Percentiles rank a stretch among this genome's conserved stretches.
These are phyloP conservation scores for Paramecium biaurelia DNA, from an alignment of 73 alveolate species.

Conservation along the genomic window DNA sequence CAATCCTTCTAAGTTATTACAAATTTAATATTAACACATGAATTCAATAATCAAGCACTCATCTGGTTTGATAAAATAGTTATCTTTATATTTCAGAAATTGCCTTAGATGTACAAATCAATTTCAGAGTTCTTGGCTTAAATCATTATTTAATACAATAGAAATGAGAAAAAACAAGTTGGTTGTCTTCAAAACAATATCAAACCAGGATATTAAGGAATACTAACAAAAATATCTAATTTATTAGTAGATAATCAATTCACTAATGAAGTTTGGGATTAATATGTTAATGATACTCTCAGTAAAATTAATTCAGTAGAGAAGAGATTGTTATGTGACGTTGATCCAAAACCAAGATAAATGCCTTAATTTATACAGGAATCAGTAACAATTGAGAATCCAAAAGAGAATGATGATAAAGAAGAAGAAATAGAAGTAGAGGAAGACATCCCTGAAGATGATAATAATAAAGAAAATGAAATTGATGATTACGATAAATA, in stretches of 20 bases:
- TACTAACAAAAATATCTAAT: neutral
- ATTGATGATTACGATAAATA: neutral
- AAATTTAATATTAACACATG: neutral
- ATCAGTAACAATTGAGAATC: neutral
- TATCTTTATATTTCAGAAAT: neutral
- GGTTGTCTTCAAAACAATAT: neutral
- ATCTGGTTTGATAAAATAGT: slow-evolving; percentile 5
- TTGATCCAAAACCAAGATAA: slow-evolving; percentile 10
- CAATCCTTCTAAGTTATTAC: neutral
- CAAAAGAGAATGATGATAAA: neutral
- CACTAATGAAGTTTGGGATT: neutral
- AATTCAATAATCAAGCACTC: neutral
- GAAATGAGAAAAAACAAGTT: neutral
- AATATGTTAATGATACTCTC: neutral
- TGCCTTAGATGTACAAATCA: neutral
- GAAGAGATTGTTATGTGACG: neutral
- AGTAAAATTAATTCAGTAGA: neutral
- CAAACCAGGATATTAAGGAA: slow-evolving; percentile 35
- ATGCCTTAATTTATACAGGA: neutral
- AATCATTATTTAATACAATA: neutral
- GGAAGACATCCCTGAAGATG: neutral
- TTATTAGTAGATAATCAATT: neutral
- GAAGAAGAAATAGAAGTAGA: neutral
- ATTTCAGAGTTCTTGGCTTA: neutral
- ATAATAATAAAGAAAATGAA: slow-evolving; percentile 8